Conservation (phyloP, 148 eudicot species). For the Nyssa sinensis region DNA sequence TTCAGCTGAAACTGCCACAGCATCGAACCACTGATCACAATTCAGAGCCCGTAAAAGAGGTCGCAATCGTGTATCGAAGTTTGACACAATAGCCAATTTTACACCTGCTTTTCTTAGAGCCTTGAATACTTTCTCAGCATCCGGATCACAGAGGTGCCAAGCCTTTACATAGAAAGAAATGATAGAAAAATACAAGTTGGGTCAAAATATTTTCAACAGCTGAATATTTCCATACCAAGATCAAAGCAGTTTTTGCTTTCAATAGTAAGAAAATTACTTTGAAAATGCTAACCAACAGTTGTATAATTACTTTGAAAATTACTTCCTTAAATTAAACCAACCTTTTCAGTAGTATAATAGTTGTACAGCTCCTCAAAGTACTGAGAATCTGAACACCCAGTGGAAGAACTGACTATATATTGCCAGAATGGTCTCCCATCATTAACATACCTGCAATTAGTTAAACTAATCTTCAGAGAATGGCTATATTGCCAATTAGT, state of each 20-base stretch:
- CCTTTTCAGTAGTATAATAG: conserved; percentile 91
- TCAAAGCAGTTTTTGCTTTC: no score
- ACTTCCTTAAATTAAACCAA: conserved; percentile 15
- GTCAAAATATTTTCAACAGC: no score
- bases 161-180: conserved; percentile 46
- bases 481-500: neutral
- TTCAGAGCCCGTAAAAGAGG: conserved; percentile 78
- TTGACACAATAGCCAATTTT: conserved; percentile 86
- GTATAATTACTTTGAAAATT: neutral
- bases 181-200: no score
- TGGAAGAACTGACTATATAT: conserved; percentile 80
- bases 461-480: neutral
- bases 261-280: no score
- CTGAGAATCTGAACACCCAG: conserved; percentile 89
- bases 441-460: conserved; percentile 76
- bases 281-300: neutral
- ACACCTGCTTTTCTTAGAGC: conserved; percentile 79
- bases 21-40: conserved; percentile 99
- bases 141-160: conserved; percentile 94
- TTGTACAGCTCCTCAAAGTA: conserved; percentile 95
- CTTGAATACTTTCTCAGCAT: conserved; percentile 82
- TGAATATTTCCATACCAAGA: no score
- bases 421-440: conserved; percentile 99
- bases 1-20: conserved; percentile 94
- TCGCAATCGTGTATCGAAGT: conserved; percentile 84